Evolutionary conservation across 2,329 filamentous ascomycete genomes (phyloP), one percentile per base, ranked within the genome.

Genomic region (Paecilomyces variotii): DNA sequence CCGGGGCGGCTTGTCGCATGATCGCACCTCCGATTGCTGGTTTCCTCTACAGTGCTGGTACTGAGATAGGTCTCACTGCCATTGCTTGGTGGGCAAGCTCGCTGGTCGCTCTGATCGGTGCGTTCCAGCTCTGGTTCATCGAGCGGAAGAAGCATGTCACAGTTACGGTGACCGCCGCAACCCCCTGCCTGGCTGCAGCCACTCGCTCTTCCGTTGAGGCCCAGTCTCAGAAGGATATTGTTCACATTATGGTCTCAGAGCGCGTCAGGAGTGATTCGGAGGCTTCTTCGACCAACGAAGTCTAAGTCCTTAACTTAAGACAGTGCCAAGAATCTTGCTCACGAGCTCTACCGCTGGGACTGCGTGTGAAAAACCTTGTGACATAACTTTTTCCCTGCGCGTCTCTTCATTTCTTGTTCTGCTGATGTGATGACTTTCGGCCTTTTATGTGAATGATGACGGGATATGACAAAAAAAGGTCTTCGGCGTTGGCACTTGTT

Each of bases 1-100:
- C 84, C 1, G 87, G 87, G n/a, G 88, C 87, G 24, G 82, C 85
- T 3, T 86, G 85, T 59, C 80, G 87, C n/a, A 89, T 86, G 0
- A 69, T 90, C 45, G 86, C 87, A 1, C 87, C 87, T 25, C 87
- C 87, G 0, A 72, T 90, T 28, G 85, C 85, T 2, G 87, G 87
- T 1, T 79, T 85, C 32, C 77, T 90, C 3, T 90, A 90, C 65
- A 83, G 84, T 14, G 67, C 83, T 2, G 86, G 86, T 3, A 81
- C 79, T 32, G 73, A 80, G 26, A 74, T 84, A 27, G 76, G 79
- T 9, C 84, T 83, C 60, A 86, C 83, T 1, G 82, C 82, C n/a
- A 69, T 87, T 51, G 82, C 84, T 2, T 87, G 84, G 83, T 87
- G 83, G 83, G 80, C 74, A 19, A 85, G 82, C 58, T 78, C 79